phyloP scores from a whole-genome alignment of 441 rosid genomes.

The Syzygium syzygioides region DNA sequence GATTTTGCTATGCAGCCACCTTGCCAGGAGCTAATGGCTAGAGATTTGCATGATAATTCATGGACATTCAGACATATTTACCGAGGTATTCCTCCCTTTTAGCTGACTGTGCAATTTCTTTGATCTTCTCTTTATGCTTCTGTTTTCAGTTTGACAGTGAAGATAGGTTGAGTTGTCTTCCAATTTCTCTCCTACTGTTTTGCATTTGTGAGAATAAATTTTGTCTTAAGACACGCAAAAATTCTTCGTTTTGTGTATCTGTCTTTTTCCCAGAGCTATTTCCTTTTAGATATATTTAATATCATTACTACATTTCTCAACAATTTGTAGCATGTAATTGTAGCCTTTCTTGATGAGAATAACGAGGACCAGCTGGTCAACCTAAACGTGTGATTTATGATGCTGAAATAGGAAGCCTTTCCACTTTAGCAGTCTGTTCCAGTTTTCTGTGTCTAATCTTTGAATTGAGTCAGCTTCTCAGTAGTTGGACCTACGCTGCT shows the following conservation, averaged over 20 bases:
- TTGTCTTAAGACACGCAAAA: background rate
- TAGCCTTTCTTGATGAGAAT: background rate
- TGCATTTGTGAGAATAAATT: background rate
- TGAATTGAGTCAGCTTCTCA: background rate
- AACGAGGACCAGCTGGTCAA: background rate
- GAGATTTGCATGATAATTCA: constrained; percentile 74
- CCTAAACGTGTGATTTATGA: background rate
- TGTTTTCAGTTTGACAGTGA: background rate
- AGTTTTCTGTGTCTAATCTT: background rate
- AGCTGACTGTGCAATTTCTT: background rate
- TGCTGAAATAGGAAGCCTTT: background rate
- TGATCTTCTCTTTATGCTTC: background rate
- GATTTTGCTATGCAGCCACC: constrained; percentile 94
- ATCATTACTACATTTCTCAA: background rate
- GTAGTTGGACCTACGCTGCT: background rate
- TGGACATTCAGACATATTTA: constrained; percentile 97
- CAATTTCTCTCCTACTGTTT: background rate
- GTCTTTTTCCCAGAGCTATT: background rate
- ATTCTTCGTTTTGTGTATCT: background rate
- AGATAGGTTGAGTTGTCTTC: background rate
- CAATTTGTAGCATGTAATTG: background rate
- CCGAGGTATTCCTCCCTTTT: constrained; percentile 47
- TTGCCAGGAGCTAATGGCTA: constrained; percentile 79
- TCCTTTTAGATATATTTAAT: background rate
- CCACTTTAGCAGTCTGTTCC: background rate